Percentiles rank a stretch among this genome's conserved stretches.
These are phyloP conservation scores for Cryphonectria carpinicola DNA, from an alignment of 2,329 filamentous ascomycete genomes.

Conservation along the genomic window DNA sequence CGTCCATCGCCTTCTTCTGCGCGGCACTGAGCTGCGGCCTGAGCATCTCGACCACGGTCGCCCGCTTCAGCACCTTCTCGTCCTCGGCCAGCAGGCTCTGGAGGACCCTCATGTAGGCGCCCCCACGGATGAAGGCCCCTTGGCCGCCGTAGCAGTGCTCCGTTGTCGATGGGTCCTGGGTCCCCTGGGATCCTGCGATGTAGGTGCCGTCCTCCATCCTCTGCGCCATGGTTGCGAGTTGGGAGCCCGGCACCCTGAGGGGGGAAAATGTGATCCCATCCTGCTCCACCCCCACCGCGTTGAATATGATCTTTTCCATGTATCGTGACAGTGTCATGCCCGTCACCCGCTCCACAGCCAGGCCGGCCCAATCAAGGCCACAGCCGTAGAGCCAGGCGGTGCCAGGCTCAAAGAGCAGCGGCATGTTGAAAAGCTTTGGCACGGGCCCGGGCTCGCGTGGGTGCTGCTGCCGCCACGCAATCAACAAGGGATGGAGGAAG, in stretches of 20 bases:
- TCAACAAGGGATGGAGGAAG: slow-evolving; percentile 5
- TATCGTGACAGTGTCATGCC: slow-evolving; percentile 46
- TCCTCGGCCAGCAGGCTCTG: slow-evolving; percentile 53
- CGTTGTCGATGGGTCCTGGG: slow-evolving; percentile 38
- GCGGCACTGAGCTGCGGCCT: slow-evolving; percentile 45
- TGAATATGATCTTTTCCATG: slow-evolving; percentile 47
- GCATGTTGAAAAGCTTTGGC: slow-evolving; percentile 38
- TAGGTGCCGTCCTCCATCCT: slow-evolving; percentile 42
- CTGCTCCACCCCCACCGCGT: slow-evolving; percentile 46
- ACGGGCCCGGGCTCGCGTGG: not conserved
- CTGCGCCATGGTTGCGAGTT: slow-evolving; percentile 44
- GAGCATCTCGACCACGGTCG: slow-evolving; percentile 52
- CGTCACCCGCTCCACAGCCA: slow-evolving; percentile 45
- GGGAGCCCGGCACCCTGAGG: slow-evolving; percentile 39
- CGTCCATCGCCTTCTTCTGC: slow-evolving; percentile 36
- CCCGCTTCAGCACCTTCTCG: slow-evolving; percentile 47
- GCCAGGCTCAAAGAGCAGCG: slow-evolving; percentile 51
- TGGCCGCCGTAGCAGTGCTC: slow-evolving; percentile 50
- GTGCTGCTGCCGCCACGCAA: slow-evolving; percentile 10
- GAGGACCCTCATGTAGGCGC: slow-evolving; percentile 50
- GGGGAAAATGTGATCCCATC: slow-evolving; percentile 45
- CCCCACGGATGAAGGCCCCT: slow-evolving; percentile 43
- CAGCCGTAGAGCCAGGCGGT: slow-evolving; percentile 46
- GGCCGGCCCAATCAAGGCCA: slow-evolving; percentile 47
- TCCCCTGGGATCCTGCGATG: slow-evolving; percentile 41